Conservation (phyloP, 2,329 filamentous ascomycete species). For the Colletotrichum sp. region DNA sequence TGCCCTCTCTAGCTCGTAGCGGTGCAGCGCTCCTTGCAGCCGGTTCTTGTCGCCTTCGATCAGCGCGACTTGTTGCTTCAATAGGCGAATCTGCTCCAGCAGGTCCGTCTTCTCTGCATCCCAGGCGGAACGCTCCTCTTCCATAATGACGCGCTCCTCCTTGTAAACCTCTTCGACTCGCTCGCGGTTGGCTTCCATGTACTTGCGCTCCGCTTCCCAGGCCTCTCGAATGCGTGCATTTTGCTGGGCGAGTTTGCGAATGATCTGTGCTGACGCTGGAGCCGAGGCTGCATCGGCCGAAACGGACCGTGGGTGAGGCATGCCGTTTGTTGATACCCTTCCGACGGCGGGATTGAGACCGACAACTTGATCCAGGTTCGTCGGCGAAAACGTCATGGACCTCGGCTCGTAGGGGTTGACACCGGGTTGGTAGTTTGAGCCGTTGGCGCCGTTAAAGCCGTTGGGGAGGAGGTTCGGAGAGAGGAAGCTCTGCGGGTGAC, state of each 20-base stretch:
- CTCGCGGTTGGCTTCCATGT: conserved; percentile 58
- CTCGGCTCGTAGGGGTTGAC: conserved; percentile 9
- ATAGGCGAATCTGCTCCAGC: conserved; percentile 43
- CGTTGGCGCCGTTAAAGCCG: not conserved
- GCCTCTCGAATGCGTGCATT: conserved; percentile 50
- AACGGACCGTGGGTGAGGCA: conserved; percentile 30
- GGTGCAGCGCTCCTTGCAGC: conserved; percentile 18
- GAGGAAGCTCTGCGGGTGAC: conserved; percentile 25
- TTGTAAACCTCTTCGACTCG: conserved; percentile 61
- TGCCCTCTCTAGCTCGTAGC: conserved; percentile 19
- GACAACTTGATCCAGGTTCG: not conserved
- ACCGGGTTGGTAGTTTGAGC: not conserved
- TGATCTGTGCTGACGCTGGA: conserved; percentile 34
- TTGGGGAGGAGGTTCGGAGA: conserved; percentile 24
- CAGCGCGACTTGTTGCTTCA: conserved; percentile 43
- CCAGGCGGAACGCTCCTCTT: conserved; percentile 54
- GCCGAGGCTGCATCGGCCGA: conserved; percentile 31
- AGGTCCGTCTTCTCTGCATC: conserved; percentile 47
- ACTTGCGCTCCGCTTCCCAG: conserved; percentile 59
- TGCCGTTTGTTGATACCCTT: conserved; percentile 31
- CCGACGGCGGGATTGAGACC: not conserved
- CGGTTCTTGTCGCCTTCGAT: conserved; percentile 40
- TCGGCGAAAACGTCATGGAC: conserved; percentile 20
- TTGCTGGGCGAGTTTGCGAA: conserved; percentile 47
- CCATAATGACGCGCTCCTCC: conserved; percentile 59